phyloP scores from a whole-genome alignment of 371 early-diverging fungal genomes.

The Apophysomyces trapeziformis region DNA sequence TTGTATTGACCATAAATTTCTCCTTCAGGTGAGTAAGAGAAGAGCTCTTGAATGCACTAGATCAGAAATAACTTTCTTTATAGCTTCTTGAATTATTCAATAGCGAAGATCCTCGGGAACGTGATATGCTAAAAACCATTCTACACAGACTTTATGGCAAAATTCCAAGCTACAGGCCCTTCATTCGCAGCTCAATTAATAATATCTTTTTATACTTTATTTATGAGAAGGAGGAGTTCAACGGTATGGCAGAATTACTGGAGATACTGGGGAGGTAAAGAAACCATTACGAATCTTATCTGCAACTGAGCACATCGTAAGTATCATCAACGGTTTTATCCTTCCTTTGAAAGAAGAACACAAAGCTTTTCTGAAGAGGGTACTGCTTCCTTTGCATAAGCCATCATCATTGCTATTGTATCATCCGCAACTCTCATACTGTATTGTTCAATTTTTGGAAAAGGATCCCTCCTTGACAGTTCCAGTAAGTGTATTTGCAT shows the following conservation, averaged over 20 bases:
- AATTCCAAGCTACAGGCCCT: slow-evolving; percentile 93
- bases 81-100: slow-evolving; percentile 95
- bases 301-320: slow-evolving; percentile 35
- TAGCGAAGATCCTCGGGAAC: slow-evolving; percentile 97
- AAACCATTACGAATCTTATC: background rate
- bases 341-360: slow-evolving; percentile 98
- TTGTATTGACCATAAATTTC: slow-evolving; percentile 42
- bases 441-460: slow-evolving; percentile 97
- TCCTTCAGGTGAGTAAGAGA: slow-evolving; percentile 32
- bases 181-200: slow-evolving; percentile 95
- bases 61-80: background rate
- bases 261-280: slow-evolving; percentile 90
- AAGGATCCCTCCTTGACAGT: slow-evolving; percentile 93
- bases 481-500: slow-evolving; percentile 57
- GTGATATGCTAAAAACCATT: slow-evolving; percentile 97
- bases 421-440: slow-evolving; percentile 96
- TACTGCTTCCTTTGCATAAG: slow-evolving; percentile 95
- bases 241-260: slow-evolving; percentile 95
- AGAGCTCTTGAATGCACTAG: background rate
- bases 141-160: slow-evolving; percentile 98
- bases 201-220: slow-evolving; percentile 96
- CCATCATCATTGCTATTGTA: slow-evolving; percentile 88
- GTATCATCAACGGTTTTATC: slow-evolving; percentile 99
- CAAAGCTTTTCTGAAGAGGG: slow-evolving; percentile 89
- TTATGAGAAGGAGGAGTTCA: slow-evolving; percentile 94